Base-by-base conservation (phyloP, 1,284 basidiomycete genomes). In the Malassezia restricta region DNA sequence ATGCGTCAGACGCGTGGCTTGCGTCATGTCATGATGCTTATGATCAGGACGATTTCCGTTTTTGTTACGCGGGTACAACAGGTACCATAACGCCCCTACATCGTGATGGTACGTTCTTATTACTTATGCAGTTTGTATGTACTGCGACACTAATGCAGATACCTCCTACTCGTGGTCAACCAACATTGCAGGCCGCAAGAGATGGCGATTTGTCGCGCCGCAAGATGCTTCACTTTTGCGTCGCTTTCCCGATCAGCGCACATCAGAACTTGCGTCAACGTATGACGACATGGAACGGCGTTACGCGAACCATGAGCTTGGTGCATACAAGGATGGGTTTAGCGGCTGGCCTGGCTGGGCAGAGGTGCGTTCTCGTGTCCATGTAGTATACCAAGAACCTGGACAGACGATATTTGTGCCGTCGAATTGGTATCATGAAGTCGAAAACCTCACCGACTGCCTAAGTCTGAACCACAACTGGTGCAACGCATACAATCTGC, bases 151-250 rank as follows among this genome's bases (percentile, higher is more conserved):
- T 38, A n/a, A 37, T 12, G 17, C 51, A 58, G 69, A 80, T 64
- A 76, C 74, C 4, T 78, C 76, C 11, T 80, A 80, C 62, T 79
- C 78, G 14, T 80, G 79, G 77, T 78, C 77, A 5, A 78, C 78
- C 3, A 80, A 81, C 60, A 63, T 80, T 5, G 71, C 76, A 14
- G 80, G 80, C 0, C 62, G 75, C 6, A 81, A 81, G 58, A 50
- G 73, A 6, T 81, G 80, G 80, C 76, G 75, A 66, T 62, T 81
- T 4, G 78, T 79, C 52, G 76, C 77, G 6, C 79, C 80, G 0
- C 62, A 60, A 0, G 53, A 62, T 9, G 62, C 75, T 0, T 60
- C 65, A 8, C 40, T 60, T 17, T 54, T 77, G 8, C 65, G 66
- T 1, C 63, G 59, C 5, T 59, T 75, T 52, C 68, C 68, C 9